Conservation (phyloP, 2,329 filamentous ascomycete genomes). For the Cyphellophora attinorum region DNA sequence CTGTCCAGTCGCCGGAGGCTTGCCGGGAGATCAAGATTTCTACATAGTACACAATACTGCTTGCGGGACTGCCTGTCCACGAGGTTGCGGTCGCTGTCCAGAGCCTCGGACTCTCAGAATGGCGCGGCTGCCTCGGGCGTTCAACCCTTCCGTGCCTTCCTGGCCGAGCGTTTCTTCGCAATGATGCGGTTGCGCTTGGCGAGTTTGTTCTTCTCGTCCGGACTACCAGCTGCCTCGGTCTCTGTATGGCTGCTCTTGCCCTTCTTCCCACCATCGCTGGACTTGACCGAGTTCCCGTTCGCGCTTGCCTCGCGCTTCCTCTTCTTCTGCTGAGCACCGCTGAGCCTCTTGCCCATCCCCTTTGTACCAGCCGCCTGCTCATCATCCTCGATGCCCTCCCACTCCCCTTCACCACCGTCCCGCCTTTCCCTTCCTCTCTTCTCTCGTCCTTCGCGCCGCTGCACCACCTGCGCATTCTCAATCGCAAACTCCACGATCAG, state of each 20-base stretch:
- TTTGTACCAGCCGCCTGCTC: slow-evolving; percentile 22
- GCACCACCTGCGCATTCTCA: slow-evolving; percentile 94
- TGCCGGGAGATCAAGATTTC: too few species aligned
- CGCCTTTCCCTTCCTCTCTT: slow-evolving; percentile 23
- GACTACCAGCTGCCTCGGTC: slow-evolving; percentile 17
- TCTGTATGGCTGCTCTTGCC: slow-evolving; percentile 25
- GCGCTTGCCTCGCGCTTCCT: slow-evolving; percentile 18
- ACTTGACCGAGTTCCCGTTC: slow-evolving; percentile 46
- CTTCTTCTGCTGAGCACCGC: slow-evolving; percentile 6
- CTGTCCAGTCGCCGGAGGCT: too few species aligned
- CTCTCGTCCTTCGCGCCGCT: slow-evolving; percentile 60
- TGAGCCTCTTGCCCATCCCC: slow-evolving; percentile 4
- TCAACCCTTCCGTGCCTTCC: slow-evolving; percentile 49
- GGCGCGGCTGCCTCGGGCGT: too few species aligned
- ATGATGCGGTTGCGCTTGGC: slow-evolving; percentile 68
- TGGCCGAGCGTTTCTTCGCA: slow-evolving; percentile 69
- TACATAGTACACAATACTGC: too few species aligned
- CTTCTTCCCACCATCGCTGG: slow-evolving; percentile 28
- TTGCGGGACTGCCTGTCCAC: too few species aligned
- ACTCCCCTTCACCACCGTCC: slow-evolving; percentile 19
- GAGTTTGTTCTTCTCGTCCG: slow-evolving; percentile 42
- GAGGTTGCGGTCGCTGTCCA: too few species aligned
- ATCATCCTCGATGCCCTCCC: slow-evolving; percentile 11
- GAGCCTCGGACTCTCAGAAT: too few species aligned
- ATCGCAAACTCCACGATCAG: slow-evolving; percentile 96